Conservation (phyloP, 1,284 basidiomycete genomes). For the Fomitopsis betulina region DNA sequence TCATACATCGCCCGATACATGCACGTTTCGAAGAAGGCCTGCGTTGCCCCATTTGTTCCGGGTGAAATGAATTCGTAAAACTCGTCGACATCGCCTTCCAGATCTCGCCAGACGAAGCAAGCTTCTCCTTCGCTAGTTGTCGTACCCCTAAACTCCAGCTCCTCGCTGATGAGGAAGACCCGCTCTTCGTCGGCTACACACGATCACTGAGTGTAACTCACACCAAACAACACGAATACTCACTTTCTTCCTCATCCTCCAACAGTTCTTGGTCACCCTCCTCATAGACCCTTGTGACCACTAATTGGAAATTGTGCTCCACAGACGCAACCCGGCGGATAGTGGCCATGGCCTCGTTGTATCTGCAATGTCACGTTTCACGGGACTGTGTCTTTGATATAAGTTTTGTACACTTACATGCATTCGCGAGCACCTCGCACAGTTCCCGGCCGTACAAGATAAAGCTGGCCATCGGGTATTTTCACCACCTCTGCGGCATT, state of each 20-base stretch:
- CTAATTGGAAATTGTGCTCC: slow-evolving; percentile 94
- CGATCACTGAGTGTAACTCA: not conserved
- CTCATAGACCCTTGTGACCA: slow-evolving; percentile 91
- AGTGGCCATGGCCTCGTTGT: slow-evolving; percentile 93
- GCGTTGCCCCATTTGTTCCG: slow-evolving; percentile 81
- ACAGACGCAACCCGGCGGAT: slow-evolving; percentile 82
- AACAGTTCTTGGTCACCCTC: slow-evolving; percentile 93
- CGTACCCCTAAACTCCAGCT: slow-evolving; percentile 76
- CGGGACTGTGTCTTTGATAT: not conserved
- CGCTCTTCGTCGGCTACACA: slow-evolving; percentile 82
- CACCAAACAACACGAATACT: slow-evolving; percentile 26
- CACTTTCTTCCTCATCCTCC: slow-evolving; percentile 95
- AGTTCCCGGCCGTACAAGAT: slow-evolving; percentile 86
- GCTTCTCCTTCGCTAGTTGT: slow-evolving; percentile 66
- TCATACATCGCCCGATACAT: slow-evolving; percentile 95
- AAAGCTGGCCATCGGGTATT: slow-evolving; percentile 89
- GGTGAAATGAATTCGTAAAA: slow-evolving; percentile 78
- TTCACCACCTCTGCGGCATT: slow-evolving; percentile 93
- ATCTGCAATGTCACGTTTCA: slow-evolving; percentile 44
- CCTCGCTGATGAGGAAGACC: slow-evolving; percentile 87
- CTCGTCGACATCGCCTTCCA: slow-evolving; percentile 79
- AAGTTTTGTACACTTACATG: slow-evolving; percentile 65
- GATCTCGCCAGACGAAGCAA: slow-evolving; percentile 87
- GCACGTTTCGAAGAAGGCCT: slow-evolving; percentile 87
- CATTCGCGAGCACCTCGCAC: slow-evolving; percentile 93